Percentiles rank a stretch among this genome's conserved stretches.
Conservation (phyloP, 345 rosid species). For the Dovyalis caffra region DNA sequence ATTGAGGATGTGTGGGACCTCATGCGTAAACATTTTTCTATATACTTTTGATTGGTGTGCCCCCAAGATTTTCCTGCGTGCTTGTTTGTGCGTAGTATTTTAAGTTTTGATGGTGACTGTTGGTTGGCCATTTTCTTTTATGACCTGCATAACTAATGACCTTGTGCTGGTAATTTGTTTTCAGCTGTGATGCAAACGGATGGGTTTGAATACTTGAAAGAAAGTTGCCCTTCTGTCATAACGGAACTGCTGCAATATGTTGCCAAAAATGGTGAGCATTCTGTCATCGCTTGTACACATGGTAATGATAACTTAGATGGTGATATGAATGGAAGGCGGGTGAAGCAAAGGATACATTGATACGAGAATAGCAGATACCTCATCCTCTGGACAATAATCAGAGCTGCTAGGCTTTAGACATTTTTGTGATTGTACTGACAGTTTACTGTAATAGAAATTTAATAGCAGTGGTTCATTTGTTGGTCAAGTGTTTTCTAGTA, state of each 20-base stretch:
- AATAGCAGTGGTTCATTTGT: slow-evolving; percentile 10
- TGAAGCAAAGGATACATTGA: slow-evolving; percentile 70
- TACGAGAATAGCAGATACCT: slow-evolving; percentile 12
- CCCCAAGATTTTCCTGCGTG: not conserved
- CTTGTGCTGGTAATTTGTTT: not conserved
- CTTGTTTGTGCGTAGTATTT: not conserved
- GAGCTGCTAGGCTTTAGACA: slow-evolving; percentile 19
- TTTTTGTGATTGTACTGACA: slow-evolving; percentile 31
- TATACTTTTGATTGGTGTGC: not conserved
- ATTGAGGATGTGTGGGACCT: not conserved
- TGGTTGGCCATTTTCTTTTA: not conserved
- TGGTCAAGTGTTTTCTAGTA: slow-evolving; percentile 1
- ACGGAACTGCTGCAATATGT: slow-evolving; percentile 33
- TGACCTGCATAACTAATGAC: not conserved
- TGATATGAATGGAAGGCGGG: slow-evolving; percentile 61
- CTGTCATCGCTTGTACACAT: slow-evolving; percentile 41
- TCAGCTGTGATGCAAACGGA: slow-evolving; percentile 31
- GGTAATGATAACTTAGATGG: slow-evolving; percentile 51
- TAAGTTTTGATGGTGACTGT: not conserved
- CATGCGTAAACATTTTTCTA: not conserved
- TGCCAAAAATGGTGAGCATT: slow-evolving; percentile 58
- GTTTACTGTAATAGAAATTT: slow-evolving; percentile 6
- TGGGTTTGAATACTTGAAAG: slow-evolving; percentile 26
- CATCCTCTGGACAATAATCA: not conserved
- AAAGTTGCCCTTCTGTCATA: slow-evolving; percentile 32